Evolutionary conservation across 306 rosid species (phyloP).

Genomic region (Citrullus amarus): DNA sequence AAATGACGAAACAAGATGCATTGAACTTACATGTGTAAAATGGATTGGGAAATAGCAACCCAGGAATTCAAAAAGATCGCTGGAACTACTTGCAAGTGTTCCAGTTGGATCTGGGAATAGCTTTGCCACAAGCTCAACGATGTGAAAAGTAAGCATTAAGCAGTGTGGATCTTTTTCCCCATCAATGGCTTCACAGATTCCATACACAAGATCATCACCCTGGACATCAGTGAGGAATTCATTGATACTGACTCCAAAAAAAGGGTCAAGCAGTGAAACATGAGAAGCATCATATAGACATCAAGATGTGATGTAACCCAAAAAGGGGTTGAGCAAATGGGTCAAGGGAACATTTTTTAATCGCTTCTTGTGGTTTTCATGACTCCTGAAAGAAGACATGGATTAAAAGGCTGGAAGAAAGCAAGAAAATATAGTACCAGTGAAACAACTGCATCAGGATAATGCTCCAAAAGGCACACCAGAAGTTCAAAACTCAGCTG

Average conservation of each 20-base stretch:
- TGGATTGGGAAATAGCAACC: constrained; percentile 88
- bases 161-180: constrained; percentile 91
- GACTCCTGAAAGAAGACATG: neutral
- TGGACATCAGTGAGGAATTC: constrained; percentile 26
- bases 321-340: neutral
- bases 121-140: constrained; percentile 45
- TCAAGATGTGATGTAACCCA: neutral
- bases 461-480: constrained; percentile 48
- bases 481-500: constrained; percentile 92
- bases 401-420: constrained; percentile 18
- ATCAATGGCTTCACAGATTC: constrained; percentile 79
- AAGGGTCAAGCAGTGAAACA: neutral
- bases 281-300: neutral
- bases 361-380: neutral
- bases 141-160: constrained; percentile 55
- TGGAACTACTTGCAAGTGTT: constrained; percentile 46
- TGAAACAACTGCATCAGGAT: constrained; percentile 45
- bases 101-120: constrained; percentile 68
- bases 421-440: constrained; percentile 38
- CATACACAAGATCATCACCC: constrained; percentile 67
- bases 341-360: neutral
- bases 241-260: neutral
- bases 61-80: constrained; percentile 64
- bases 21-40: constrained; percentile 84
- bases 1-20: neutral